A percentile compares a stretch with the other conserved stretches of the same genome.
Evolutionary conservation across 2,329 filamentous ascomycete genomes (phyloP).

Genomic region (Pleoardoris graminearum): DNA sequence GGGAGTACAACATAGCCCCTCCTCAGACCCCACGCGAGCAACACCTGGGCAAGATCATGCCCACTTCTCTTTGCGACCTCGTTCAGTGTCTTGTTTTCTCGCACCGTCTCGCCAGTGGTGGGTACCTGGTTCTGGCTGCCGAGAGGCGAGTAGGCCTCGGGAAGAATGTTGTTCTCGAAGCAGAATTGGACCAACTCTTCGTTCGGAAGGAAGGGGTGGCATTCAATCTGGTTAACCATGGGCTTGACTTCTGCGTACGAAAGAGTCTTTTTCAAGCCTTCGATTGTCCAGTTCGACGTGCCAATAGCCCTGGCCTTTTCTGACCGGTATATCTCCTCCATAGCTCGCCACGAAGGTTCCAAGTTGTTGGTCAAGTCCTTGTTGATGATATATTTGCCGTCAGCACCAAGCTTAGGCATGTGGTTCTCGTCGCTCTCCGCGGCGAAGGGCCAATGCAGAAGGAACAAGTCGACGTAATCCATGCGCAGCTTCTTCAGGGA

Average conservation of each 20-base stretch:
- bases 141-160: constrained; percentile 69
- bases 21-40: constrained; percentile 82
- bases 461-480: constrained; percentile 70
- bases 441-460: constrained; percentile 65
- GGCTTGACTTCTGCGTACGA: constrained; percentile 67
- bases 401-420: constrained; percentile 60
- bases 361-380: constrained; percentile 69
- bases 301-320: constrained; percentile 69
- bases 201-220: constrained; percentile 74
- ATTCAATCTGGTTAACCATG: constrained; percentile 73
- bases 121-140: constrained; percentile 72
- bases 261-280: constrained; percentile 69
- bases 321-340: constrained; percentile 65
- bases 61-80: constrained; percentile 71
- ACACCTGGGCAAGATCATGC: constrained; percentile 77
- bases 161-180: constrained; percentile 61
- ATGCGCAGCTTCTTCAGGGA: constrained; percentile 65
- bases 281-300: constrained; percentile 72
- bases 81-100: constrained; percentile 68
- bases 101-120: constrained; percentile 68
- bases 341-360: constrained; percentile 67
- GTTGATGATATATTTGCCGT: constrained; percentile 65
- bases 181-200: constrained; percentile 62
- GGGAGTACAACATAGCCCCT: constrained; percentile 58
- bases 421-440: constrained; percentile 55